Evolutionary conservation across 805 yeast species (phyloP).

Genomic region (Candida patagonica): DNA sequence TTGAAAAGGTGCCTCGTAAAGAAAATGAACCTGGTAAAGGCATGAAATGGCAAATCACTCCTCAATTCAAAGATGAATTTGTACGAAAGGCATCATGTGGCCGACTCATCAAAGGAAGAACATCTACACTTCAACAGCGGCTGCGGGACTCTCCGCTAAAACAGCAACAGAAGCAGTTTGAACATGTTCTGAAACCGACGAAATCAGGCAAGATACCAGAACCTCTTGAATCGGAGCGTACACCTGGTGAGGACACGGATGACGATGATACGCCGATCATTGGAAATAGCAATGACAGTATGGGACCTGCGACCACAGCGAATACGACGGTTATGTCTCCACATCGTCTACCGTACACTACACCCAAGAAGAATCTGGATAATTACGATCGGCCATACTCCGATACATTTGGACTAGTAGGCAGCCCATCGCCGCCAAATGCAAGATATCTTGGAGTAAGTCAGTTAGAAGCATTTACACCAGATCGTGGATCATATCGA

Average conservation of each 20-base stretch:
- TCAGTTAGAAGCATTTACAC: slow-evolving; percentile 53
- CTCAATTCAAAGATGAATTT: slow-evolving; percentile 74
- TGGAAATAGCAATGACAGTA: not conserved
- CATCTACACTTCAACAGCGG: not conserved
- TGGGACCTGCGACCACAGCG: slow-evolving; percentile 8
- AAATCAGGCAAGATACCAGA: slow-evolving; percentile 7
- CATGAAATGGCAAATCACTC: slow-evolving; percentile 97
- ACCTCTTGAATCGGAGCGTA: not conserved
- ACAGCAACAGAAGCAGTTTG: slow-evolving; percentile 4
- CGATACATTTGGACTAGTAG: slow-evolving; percentile 16
- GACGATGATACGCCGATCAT: not conserved
- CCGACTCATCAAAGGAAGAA: slow-evolving; percentile 12
- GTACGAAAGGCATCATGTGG: slow-evolving; percentile 72
- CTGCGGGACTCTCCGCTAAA: slow-evolving; percentile 8
- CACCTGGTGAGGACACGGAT: not conserved
- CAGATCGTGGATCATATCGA: slow-evolving; percentile 40
- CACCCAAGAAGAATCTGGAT: slow-evolving; percentile 11
- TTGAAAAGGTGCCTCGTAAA: slow-evolving; percentile 92
- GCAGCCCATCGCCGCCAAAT: slow-evolving; percentile 13
- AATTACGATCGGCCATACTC: slow-evolving; percentile 5
- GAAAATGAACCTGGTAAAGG: slow-evolving; percentile 98
- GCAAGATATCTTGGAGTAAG: slow-evolving; percentile 28
- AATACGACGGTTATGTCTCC: not conserved
- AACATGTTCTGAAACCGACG: slow-evolving; percentile 9
- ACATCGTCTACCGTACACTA: slow-evolving; percentile 3